These are phyloP conservation scores for Nicotiana otophora DNA, from an alignment of 257 asterid species.

Conservation along the genomic window DNA sequence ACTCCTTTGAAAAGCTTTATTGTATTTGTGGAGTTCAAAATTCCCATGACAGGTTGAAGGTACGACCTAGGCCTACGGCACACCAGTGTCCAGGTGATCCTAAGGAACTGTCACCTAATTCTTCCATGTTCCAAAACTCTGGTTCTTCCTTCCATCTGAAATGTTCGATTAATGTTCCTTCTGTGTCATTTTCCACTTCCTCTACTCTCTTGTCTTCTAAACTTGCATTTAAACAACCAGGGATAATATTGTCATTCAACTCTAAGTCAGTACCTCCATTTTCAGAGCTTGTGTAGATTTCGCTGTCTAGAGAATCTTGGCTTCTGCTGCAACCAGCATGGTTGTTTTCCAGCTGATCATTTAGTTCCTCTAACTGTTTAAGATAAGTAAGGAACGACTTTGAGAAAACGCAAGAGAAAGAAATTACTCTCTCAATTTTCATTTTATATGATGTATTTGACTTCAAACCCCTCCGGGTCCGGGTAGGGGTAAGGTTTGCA, in stretches of 20 bases:
- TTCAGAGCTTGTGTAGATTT: slow-evolving; percentile 7
- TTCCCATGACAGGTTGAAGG: slow-evolving; percentile 36
- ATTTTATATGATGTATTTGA: no score
- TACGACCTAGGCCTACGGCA: slow-evolving; percentile 23
- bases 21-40: slow-evolving; percentile 24
- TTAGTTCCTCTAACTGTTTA: slow-evolving; percentile 41
- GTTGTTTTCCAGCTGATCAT: slow-evolving; percentile 14
- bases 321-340: slow-evolving; percentile 7
- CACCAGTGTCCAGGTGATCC: slow-evolving; percentile 39
- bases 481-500: no score
- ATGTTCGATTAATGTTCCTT: background rate
- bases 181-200: background rate
- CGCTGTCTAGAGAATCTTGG: slow-evolving; percentile 9
- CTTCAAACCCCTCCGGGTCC: no score
- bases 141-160: slow-evolving; percentile 16
- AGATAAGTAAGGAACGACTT: background rate
- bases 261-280: slow-evolving; percentile 5
- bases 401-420: background rate
- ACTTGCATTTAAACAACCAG: background rate
- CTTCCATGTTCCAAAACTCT: slow-evolving; percentile 24
- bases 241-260: background rate
- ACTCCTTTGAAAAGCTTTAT: background rate
- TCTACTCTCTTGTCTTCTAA: background rate
- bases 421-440: background rate
- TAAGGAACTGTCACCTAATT: slow-evolving; percentile 23